Base-by-base conservation (phyloP, 2,329 filamentous ascomycete genomes). In the Trichoderma asperellum region DNA sequence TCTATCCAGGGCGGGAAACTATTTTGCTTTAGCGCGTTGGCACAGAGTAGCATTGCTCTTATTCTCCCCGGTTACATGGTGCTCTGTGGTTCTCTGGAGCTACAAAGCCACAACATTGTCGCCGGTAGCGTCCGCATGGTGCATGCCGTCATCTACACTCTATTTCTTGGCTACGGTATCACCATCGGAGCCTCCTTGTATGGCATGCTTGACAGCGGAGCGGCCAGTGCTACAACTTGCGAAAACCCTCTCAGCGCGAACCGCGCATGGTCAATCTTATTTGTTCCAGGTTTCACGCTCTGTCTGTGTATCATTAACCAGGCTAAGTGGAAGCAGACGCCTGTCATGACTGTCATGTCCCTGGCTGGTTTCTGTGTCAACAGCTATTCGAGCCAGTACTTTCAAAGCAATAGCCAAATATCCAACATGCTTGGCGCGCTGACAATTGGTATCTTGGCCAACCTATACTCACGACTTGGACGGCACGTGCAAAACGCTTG, bases 301-400 rank as follows among this genome's bases (percentile, higher is more conserved):
- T 93, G 90, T 72, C 83, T 95, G 0, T 90, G 91, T 71, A 84
- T 94, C 75, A 90, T 95, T 77, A 94, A 94, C 79, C 92, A 95
- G 73, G 91, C 91, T 70, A 93, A 93, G 79, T 92, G 87, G 87
- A 90, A 88, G 74, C 92, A 95, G 76, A 87, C 89, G 37, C 92
- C 92, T 0, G 85, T 92, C 62, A 95, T 95, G 92, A 81, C 92
- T 4, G 56, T 87, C 70, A 94, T 96, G 74, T 88, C 92, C 0
- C 81, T 93, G 37, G 86, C 88, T 0, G 93, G 92, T 10, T 96
- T 92, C 76, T 83, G 89, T 8, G 90, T 93, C 74, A 95, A 91
- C 79, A 92, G 88, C 80, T 94, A 92, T 79, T 88, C 87, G 16
- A 87, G 87, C 37, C 82, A 85, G 35, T 88, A 86, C 72, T 92